Percentiles rank a stretch among this genome's conserved stretches.
These are phyloP conservation scores for Psophocarpus tetragonolobus DNA, from an alignment of 306 rosid species.

Conservation along the genomic window DNA sequence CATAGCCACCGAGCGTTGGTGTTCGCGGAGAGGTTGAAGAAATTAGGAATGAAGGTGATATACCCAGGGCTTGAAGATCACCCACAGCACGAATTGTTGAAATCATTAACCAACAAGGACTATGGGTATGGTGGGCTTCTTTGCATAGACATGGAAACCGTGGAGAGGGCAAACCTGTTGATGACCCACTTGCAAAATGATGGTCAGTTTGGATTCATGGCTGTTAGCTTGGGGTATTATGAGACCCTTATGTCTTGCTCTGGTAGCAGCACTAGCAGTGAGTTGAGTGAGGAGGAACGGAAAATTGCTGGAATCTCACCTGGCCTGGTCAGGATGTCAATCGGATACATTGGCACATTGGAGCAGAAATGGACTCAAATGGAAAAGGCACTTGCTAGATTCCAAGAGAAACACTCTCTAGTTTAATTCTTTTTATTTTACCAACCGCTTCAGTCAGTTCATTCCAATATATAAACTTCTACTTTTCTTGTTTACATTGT, in stretches of 20 bases:
- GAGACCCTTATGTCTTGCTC: conserved; percentile 93
- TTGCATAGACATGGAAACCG: conserved; percentile 84
- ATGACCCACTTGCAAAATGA: conserved; percentile 67
- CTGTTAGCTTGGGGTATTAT: conserved; percentile 82
- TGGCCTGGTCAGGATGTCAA: conserved; percentile 68
- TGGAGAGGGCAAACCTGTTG: conserved; percentile 63
- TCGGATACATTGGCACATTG: conserved; percentile 78
- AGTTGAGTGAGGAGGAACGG: conserved; percentile 62
- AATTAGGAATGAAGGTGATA: conserved; percentile 62
- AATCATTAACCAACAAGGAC: conserved; percentile 51
- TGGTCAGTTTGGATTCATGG: conserved; percentile 76
- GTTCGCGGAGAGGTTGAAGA: conserved; percentile 61
- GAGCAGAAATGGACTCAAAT: conserved; percentile 84
- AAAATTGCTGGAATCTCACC: conserved; percentile 76
- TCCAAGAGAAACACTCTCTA: conserved; percentile 20
- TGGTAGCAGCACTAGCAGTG: conserved; percentile 90
- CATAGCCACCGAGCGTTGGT: conserved; percentile 64
- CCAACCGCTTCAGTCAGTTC: background rate
- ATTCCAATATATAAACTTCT: too few species aligned
- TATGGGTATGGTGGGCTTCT: conserved; percentile 84
- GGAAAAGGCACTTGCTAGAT: conserved; percentile 57
- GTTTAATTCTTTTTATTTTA: background rate
- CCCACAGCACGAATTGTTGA: conserved; percentile 62
- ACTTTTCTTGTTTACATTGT: too few species aligned
- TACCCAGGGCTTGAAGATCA: conserved; percentile 86